A percentile compares a stretch with the other conserved stretches of the same genome.
phyloP scores from a whole-genome alignment of 2,329 filamentous ascomycete species.

The Paracorniculantispora psalliotae region DNA sequence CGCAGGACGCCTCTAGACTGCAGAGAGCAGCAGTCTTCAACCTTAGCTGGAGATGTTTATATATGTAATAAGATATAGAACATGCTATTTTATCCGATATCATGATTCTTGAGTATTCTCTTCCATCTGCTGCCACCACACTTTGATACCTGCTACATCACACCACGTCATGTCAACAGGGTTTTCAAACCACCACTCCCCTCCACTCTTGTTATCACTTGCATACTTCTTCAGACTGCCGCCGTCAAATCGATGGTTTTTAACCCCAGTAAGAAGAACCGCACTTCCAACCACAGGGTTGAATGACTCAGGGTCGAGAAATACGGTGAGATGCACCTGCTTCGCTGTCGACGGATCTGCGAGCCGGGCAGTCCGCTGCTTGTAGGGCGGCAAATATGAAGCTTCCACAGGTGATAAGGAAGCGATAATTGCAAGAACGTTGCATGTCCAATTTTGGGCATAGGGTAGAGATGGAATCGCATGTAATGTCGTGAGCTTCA shows the following conservation, averaged over 20 bases:
- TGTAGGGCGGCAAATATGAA: slow-evolving; percentile 43
- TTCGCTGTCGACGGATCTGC: slow-evolving; percentile 48
- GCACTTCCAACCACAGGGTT: slow-evolving; percentile 42
- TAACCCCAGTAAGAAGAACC: slow-evolving; percentile 49
- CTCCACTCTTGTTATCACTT: slow-evolving; percentile 30
- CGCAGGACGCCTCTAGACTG: no score
- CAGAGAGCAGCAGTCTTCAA: no score
- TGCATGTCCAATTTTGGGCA: slow-evolving; percentile 54
- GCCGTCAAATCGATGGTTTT: slow-evolving; percentile 52
- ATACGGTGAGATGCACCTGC: slow-evolving; percentile 49
- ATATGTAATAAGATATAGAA: no score
- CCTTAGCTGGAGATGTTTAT: no score
- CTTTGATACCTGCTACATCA: slow-evolving; percentile 38
- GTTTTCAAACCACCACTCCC: slow-evolving; percentile 48
- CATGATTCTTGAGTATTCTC: neutral
- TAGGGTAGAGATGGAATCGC: slow-evolving; percentile 49
- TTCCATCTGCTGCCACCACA: slow-evolving; percentile 39
- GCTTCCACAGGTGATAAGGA: slow-evolving; percentile 44
- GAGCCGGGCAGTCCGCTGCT: slow-evolving; percentile 48
- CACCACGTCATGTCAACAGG: slow-evolving; percentile 46
- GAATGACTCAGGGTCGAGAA: slow-evolving; percentile 48
- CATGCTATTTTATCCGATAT: neutral
- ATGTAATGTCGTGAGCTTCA: slow-evolving; percentile 48
- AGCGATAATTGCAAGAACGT: slow-evolving; percentile 47
- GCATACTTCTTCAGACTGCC: slow-evolving; percentile 41